Base-by-base conservation (phyloP, 2,329 filamentous ascomycete genomes). In the Aspergillus quadrilineatus region DNA sequence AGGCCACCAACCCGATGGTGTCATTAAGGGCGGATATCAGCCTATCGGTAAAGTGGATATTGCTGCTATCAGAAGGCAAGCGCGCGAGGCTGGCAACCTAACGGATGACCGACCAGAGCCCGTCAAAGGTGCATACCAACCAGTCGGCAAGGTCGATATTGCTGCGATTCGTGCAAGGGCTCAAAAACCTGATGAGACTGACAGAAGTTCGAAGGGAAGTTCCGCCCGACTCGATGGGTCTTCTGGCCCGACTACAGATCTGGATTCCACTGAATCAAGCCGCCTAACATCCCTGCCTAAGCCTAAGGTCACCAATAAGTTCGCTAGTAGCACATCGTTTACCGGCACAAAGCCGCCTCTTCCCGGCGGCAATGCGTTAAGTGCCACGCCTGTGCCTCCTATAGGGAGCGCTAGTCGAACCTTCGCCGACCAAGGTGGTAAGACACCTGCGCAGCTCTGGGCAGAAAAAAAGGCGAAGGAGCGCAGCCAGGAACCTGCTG, bases 1-100 rank as follows among this genome's bases (percentile, higher is more conserved):
- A 46, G 79, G 84, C 47, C 72, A 75, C 34, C 64, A 74, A 36
- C 63, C 68, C 26, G 88, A 92, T 69, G 88, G 92, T 69, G 84
- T 97, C 17, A 86, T 97, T 50, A 89, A 78, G 68, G 94, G 94
- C 44, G 88, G 83, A 14, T 99, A 99, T 74, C 91, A 97, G 72
- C 94, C 94, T 17, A 80, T 99, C 65, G 94, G 94, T 55, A 97
- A 97, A 77, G 89, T 99, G n/a, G 92, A 99, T 69, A 97, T 99
- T 75, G 89, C 89, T 26, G 92, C 91, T 37, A 89, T 99, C 64
- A 86, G 94, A 61, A 77, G 87, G 81, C 71, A 90, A 83, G 79
- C 92, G 76, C 69, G 87, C 80, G 79, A 87, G 79, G 66, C 80
- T 72, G 74, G 82, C 7, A 61, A 69, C 28, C 9, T 69, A 9